These are phyloP conservation scores for Daedaleopsis sinensis DNA, from an alignment of 768 basidiomycete genomes.

Conservation along the genomic window DNA sequence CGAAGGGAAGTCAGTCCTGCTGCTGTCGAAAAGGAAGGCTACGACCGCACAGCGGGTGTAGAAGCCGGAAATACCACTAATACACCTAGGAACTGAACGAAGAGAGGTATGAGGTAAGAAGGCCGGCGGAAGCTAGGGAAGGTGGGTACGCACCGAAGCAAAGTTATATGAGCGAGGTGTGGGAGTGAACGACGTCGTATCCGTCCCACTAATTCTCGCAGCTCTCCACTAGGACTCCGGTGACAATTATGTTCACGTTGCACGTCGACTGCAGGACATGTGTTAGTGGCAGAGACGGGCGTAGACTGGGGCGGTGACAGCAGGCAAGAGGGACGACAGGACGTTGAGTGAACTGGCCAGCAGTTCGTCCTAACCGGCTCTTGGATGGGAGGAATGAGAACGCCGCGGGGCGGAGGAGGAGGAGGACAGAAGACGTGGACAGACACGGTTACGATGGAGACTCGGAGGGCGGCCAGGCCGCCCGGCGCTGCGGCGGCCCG, in stretches of 20 bases:
- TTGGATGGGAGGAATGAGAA: conserved; percentile 2
- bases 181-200: conserved; percentile 14
- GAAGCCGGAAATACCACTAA: conserved; percentile 12
- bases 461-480: neutral
- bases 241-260: neutral
- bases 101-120: conserved; percentile 4
- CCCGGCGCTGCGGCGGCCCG: neutral
- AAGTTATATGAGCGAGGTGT: conserved; percentile 11
- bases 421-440: neutral
- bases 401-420: neutral
- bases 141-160: conserved; percentile 3
- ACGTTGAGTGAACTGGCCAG: conserved; percentile 22
- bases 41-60: conserved; percentile 22
- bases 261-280: neutral
- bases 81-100: conserved; percentile 8
- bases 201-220: conserved; percentile 3
- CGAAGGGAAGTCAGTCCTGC: conserved; percentile 18
- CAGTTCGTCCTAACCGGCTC: conserved; percentile 22
- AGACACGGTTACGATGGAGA: conserved; percentile 18
- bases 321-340: conserved; percentile 16
- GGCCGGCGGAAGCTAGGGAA: neutral
- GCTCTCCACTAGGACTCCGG: conserved; percentile 2
- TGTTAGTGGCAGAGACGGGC: neutral
- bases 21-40: conserved; percentile 7
- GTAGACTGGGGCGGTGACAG: neutral